Base-by-base conservation (phyloP, 352 stramenopile species). In the Peronosclerospora sorghi region DNA sequence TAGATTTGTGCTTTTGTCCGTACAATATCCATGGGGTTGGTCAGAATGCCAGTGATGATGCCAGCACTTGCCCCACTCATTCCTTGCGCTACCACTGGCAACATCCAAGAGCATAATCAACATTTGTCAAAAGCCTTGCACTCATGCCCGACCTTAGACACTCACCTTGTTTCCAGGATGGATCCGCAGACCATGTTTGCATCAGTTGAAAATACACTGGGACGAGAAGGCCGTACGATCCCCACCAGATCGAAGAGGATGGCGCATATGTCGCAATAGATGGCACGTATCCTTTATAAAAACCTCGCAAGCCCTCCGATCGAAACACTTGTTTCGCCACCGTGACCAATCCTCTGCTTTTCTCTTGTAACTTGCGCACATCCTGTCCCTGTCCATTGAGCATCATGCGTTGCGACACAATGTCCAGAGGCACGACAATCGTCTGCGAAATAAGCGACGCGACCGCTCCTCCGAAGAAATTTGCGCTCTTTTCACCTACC, bases 371-470 rank as follows among this genome's bases (percentile, higher is more conserved):
- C 57, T 73, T 68, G 47, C 62, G 68, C 15, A 65, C 60, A 46
- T 82, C 54, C 34, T 73, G 54, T 32, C 77, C 77, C 55, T 93
- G 80, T 19, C 71, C 75, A 47, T 69, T 78, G 32, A 93, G 75
- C 83, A 94, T 93, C 76, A 94, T 87, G 41, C 73, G 73, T 48
- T 94, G 83, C 35, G 78, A 89, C 45, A 94, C 80, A 41, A 94
- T 90, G 54, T 94, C 83, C 10, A 93, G 65, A 35, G 81, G 78
- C 32, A 93, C 81, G 35, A 93, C 75, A 24, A 93, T 64, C 26
- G 78, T 91, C 64, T 93, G 81, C 36, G 77, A 89, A 37, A 90
- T 55, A 35, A 93, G 58, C 23, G 81, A 91, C 28, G 81, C 81
- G 26, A 62, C 70, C 1, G 78, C 78, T 37, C 81, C 81, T 13